Conservation (phyloP, 2,329 filamentous ascomycete genomes). For the Colletotrichum neosansevieriae region DNA sequence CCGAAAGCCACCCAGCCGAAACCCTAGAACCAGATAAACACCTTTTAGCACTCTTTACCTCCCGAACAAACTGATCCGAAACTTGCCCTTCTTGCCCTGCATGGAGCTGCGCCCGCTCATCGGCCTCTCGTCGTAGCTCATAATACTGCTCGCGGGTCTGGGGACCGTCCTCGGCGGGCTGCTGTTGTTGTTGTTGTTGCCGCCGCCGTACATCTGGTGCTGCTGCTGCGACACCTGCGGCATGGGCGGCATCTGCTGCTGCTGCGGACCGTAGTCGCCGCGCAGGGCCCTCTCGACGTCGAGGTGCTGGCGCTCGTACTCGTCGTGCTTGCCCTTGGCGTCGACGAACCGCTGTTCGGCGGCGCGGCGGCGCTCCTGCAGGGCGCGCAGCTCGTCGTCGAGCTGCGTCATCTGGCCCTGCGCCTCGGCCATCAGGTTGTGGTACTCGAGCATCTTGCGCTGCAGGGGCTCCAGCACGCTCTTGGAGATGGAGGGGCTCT, state of each 20-base stretch:
- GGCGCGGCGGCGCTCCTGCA: conserved; percentile 55
- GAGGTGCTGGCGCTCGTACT: conserved; percentile 56
- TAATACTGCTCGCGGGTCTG: conserved; percentile 34
- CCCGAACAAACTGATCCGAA: conserved; percentile 40
- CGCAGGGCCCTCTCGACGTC: conserved; percentile 57
- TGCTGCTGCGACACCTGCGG: conserved; percentile 25
- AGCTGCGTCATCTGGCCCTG: conserved; percentile 56
- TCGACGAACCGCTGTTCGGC: conserved; percentile 57
- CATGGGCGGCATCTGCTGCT: conserved; percentile 10
- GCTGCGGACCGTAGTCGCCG: conserved; percentile 48
- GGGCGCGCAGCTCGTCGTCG: conserved; percentile 56
- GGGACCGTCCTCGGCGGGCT: conserved; percentile 31
- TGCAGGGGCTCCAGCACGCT: conserved; percentile 60
- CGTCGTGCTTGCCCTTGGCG: conserved; percentile 58
- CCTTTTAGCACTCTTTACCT: conserved; percentile 6
- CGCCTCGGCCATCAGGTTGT: conserved; percentile 55
- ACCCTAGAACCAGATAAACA: no score
- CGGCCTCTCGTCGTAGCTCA: conserved; percentile 40
- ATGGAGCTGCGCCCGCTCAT: conserved; percentile 34
- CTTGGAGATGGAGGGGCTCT: conserved; percentile 57
- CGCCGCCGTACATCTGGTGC: conserved; percentile 24
- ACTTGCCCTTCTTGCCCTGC: conserved; percentile 35
- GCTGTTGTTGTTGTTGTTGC: background rate
- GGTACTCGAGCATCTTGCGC: conserved; percentile 59
- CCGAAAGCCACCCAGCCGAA: background rate